phyloP scores from a whole-genome alignment of 2,329 filamentous ascomycete genomes.

The Exophiala viscosa region DNA sequence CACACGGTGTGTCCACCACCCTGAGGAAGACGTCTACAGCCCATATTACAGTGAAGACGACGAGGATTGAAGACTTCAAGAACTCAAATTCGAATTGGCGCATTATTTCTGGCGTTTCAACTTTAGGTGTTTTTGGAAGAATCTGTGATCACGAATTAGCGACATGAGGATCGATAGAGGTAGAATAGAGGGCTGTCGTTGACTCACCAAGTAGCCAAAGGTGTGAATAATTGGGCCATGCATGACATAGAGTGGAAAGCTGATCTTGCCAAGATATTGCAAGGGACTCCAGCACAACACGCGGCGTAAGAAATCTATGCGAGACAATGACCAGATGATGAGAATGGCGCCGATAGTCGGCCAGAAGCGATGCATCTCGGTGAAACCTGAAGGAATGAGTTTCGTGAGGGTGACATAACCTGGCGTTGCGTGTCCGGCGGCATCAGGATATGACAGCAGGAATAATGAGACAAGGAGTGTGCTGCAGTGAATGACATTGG shows the following conservation, averaged over 20 bases:
- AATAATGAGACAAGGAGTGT: slow-evolving; percentile 42
- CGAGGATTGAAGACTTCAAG: slow-evolving; percentile 39
- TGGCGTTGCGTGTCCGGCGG: slow-evolving; percentile 38
- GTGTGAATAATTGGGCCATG: slow-evolving; percentile 45
- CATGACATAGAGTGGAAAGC: slow-evolving; percentile 47
- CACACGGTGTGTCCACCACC: slow-evolving; percentile 50
- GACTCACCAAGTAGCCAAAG: slow-evolving; percentile 38
- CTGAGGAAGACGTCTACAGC: slow-evolving; percentile 59
- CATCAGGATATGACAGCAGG: slow-evolving; percentile 41
- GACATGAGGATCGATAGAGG: neutral
- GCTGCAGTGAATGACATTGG: slow-evolving; percentile 32
- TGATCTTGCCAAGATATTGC: slow-evolving; percentile 47
- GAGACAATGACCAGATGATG: slow-evolving; percentile 42
- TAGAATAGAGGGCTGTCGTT: slow-evolving; percentile 36
- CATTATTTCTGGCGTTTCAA: slow-evolving; percentile 28
- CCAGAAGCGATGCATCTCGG: slow-evolving; percentile 43
- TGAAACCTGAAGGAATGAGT: slow-evolving; percentile 40
- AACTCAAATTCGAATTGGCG: slow-evolving; percentile 39
- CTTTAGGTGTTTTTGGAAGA: slow-evolving; percentile 36
- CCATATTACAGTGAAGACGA: slow-evolving; percentile 48
- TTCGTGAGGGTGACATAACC: slow-evolving; percentile 40
- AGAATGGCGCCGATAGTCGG: slow-evolving; percentile 42
- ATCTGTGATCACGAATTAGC: slow-evolving; percentile 27
- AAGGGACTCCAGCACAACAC: slow-evolving; percentile 41
- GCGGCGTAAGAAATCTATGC: slow-evolving; percentile 35